Evolutionary conservation across 192 early-diverging fungal species (phyloP).

Genomic region (Coemansia sp.): DNA sequence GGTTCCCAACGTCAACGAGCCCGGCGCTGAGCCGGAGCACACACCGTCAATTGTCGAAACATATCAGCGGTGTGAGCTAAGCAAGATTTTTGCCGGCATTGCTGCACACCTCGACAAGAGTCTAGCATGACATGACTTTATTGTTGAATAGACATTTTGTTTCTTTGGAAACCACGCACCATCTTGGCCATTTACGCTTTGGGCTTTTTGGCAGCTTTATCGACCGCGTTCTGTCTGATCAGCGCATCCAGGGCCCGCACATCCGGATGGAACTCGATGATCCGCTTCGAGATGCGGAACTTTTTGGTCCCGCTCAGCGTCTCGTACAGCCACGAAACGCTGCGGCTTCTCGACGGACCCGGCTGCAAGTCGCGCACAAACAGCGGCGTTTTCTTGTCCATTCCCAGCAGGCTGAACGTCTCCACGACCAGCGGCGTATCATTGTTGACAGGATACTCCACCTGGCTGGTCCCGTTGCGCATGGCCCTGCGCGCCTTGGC

Average conservation of each 20-base stretch:
- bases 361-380: conserved; percentile 36
- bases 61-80: conserved; percentile 48
- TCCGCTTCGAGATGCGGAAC: conserved; percentile 35
- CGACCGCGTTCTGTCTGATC: conserved; percentile 19
- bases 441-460: conserved; percentile 32
- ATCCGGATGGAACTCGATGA: conserved; percentile 42
- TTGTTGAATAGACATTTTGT: conserved; percentile 2
- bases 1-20: conserved; percentile 41
- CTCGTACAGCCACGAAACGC: conserved; percentile 28
- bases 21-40: conserved; percentile 13
- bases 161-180: too few relatives aligned
- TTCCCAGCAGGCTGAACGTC: conserved; percentile 18
- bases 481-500: conserved; percentile 7
- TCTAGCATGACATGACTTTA: too few relatives aligned
- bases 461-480: conserved; percentile 15
- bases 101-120: conserved; percentile 10
- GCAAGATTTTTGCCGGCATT: conserved; percentile 39
- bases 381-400: conserved; percentile 20
- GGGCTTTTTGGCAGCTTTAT: not conserved
- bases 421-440: conserved; percentile 33
- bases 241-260: conserved; percentile 27
- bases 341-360: conserved; percentile 23
- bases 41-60: conserved; percentile 48
- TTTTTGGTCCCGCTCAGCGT: not conserved
- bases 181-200: too few relatives aligned